Conservation (phyloP, 139 green algal species). For the Nannochloris sp. region DNA sequence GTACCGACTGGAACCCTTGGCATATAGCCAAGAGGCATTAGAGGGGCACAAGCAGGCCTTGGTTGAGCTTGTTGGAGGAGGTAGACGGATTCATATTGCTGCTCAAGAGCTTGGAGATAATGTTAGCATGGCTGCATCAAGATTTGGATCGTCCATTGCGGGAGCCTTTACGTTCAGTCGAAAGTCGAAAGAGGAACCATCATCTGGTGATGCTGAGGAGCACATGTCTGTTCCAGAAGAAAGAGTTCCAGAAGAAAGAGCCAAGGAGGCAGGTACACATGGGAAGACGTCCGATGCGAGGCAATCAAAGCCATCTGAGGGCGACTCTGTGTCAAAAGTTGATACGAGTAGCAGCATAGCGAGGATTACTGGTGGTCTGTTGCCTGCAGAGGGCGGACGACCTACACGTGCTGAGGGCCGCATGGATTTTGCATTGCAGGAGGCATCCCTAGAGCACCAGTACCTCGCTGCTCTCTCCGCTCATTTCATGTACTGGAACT, state of each 20-base stretch:
- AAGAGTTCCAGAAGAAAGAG: neutral
- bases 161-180: slow-evolving; percentile 13
- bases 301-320: neutral
- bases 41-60: slow-evolving; percentile 6
- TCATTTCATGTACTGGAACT: slow-evolving; percentile 52
- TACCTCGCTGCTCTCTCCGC: slow-evolving; percentile 36
- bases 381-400: neutral
- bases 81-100: slow-evolving; percentile 46
- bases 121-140: slow-evolving; percentile 24
- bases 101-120: slow-evolving; percentile 33
- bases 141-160: slow-evolving; percentile 18
- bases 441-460: slow-evolving; percentile 34
- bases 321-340: neutral
- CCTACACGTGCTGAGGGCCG: slow-evolving; percentile 19
- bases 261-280: neutral
- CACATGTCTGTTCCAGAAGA: neutral
- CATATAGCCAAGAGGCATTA: neutral
- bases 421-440: slow-evolving; percentile 52
- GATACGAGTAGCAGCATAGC: neutral
- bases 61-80: slow-evolving; percentile 22
- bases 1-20: slow-evolving; percentile 56
- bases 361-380: slow-evolving; percentile 5
- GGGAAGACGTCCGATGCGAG: neutral
- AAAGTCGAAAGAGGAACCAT: neutral
- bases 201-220: neutral